These are phyloP conservation scores for Xeromyces bisporus DNA, from an alignment of 495 filamentous ascomycete species.

Conservation along the genomic window DNA sequence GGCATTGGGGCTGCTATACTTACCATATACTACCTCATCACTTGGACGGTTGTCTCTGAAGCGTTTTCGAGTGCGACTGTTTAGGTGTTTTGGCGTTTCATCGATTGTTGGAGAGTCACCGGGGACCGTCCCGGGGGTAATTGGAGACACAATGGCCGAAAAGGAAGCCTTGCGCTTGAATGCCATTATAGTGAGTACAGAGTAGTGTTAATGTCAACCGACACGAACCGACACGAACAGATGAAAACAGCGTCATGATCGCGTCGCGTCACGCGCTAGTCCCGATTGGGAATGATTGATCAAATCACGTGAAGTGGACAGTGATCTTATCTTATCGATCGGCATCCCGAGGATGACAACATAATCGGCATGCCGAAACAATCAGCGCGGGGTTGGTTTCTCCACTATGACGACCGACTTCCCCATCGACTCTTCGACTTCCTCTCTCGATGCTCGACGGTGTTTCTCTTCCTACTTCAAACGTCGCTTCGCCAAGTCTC, in stretches of 20 bases:
- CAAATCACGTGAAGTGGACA: no score
- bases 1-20: no score
- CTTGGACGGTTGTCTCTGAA: constrained; percentile 32
- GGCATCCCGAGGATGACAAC: no score
- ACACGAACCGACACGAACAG: no score
- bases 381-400: constrained; percentile 1
- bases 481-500: background rate
- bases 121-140: constrained; percentile 11
- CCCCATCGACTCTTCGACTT: constrained; percentile 5
- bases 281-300: constrained; percentile 10
- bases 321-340: no score
- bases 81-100: constrained; percentile 23
- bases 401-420: constrained; percentile 4
- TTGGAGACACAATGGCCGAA: constrained; percentile 17
- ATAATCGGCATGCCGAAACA: background rate
- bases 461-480: background rate
- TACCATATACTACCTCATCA: constrained; percentile 30
- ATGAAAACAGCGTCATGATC: no score
- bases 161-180: constrained; percentile 37
- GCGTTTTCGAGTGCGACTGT: constrained; percentile 36
- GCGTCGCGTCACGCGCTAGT: constrained; percentile 3
- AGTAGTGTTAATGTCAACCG: no score
- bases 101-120: constrained; percentile 9
- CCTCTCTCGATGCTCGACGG: background rate
- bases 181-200: no score